Base-by-base conservation (phyloP, 306 rosid genomes). In the Benincasa hispida region DNA sequence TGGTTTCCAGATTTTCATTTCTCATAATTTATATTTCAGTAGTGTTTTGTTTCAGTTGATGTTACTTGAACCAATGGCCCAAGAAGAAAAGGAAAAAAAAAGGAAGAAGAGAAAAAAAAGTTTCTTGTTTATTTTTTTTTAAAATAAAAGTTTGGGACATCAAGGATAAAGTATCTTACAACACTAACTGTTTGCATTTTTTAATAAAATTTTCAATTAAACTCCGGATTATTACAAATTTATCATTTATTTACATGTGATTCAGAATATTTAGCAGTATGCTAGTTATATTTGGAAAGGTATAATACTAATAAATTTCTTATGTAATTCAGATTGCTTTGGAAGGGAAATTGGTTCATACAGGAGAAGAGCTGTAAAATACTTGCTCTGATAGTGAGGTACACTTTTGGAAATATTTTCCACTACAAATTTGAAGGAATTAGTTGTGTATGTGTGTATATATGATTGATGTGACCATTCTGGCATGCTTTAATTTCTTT, bases 361-460 rank as follows among this genome's bases (percentile, higher is more conserved):
- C 99, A 92, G 82, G 98, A 92, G 86, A 92, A 95, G 89, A 95
- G 99, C 85, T 95, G 99, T 81, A 95, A 89, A 89, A 88, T 92
- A 84, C 96, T 95, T 81, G 93, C 92, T 72, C 69, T 81, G 65
- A 87, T 92, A 78, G 96, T 85, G 72, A 92, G 99, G 99, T 95
- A 87, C 76, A 66, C 65, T 12, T 35, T 41, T 39, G 59, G 22
- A 72, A 72, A 72, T 72, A 28, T 18, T 72, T 72, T 72, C 55
- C 57, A 47, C 75, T 41, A 42, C 54, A 47, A 45, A 1, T 24
- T 45, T 8, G n/a, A 45, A 24, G 39, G 75, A 25, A 22, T 24
- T 55, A 7, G 39, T 70, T 42, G 8, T 7, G 22, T 70, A 24
- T 15, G 22, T 70, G 39, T 15, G n/a, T 47, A 24, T 30, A 3